Evolutionary conservation across 1,139 yeast genomes (phyloP).

Genomic region (Sugiyamaella neomexicana): DNA sequence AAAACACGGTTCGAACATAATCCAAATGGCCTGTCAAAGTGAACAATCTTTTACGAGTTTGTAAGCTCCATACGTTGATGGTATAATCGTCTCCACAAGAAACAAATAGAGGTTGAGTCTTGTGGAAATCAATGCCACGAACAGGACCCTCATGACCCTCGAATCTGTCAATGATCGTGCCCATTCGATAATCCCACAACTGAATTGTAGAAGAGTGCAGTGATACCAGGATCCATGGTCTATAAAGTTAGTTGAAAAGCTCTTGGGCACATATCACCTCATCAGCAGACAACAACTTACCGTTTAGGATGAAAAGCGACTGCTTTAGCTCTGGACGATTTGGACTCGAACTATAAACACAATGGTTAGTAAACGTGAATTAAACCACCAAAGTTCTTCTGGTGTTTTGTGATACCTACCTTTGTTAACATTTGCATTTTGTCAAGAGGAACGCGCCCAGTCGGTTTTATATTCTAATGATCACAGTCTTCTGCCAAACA

Average conservation of each 20-base stretch:
- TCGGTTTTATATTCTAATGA: too few relatives aligned
- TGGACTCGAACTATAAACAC: conserved; percentile 75
- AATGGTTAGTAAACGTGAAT: background rate
- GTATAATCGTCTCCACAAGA: conserved; percentile 98
- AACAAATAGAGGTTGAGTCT: conserved; percentile 94
- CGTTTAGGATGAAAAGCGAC: conserved; percentile 95
- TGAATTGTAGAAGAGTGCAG: conserved; percentile 94
- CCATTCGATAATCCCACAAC: conserved; percentile 99
- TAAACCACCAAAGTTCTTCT: too few relatives aligned
- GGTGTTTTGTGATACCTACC: conserved; percentile 43
- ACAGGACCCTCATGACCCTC: conserved; percentile 99
- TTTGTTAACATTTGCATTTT: conserved; percentile 95
- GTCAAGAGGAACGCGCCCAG: background rate
- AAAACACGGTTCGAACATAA: conserved; percentile 89
- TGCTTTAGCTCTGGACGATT: conserved; percentile 97
- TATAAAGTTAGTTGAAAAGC: conserved; percentile 28
- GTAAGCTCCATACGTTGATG: conserved; percentile 94
- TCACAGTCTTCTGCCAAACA: too few relatives aligned
- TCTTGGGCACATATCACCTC: too few relatives aligned
- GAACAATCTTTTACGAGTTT: conserved; percentile 86
- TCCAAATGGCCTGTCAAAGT: conserved; percentile 90
- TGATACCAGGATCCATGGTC: conserved; percentile 97
- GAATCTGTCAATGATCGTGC: conserved; percentile 90
- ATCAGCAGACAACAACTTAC: conserved; percentile 34
- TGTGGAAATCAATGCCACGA: conserved; percentile 92